A percentile compares a stretch with the other conserved stretches of the same genome.
Conservation (phyloP, 2,329 filamentous ascomycete species). For the Fusarium foetens region DNA sequence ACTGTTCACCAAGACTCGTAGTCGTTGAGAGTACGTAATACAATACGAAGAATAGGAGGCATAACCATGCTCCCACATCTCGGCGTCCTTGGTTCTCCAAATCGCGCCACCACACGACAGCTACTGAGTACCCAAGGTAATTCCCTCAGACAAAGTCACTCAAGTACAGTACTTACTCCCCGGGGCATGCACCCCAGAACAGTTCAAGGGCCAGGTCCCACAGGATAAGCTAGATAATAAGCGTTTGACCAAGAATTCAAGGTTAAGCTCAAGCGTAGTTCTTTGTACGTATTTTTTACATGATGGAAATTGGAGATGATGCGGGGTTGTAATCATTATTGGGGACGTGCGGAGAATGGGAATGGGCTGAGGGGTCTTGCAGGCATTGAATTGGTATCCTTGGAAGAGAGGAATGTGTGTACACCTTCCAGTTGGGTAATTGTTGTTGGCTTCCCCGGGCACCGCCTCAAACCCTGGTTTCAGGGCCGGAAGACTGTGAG, state of each 20-base stretch:
- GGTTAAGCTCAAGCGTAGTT: constrained; percentile 31
- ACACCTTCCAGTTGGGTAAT: constrained; percentile 1
- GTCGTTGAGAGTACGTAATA: not conserved
- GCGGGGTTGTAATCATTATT: constrained; percentile 29
- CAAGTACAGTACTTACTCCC: constrained; percentile 27
- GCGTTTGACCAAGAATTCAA: constrained; percentile 5
- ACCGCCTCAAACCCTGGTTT: constrained; percentile 3
- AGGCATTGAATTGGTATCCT: not conserved
- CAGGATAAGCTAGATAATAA: constrained; percentile 19
- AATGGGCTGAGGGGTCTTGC: not conserved
- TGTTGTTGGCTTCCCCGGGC: not conserved
- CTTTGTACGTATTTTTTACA: constrained; percentile 41
- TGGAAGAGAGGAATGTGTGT: not conserved
- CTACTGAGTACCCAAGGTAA: not conserved
- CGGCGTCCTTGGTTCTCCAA: not conserved
- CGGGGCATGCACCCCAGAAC: constrained; percentile 32
- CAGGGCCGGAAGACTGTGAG: not conserved
- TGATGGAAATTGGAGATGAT: constrained; percentile 41
- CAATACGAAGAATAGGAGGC: not conserved
- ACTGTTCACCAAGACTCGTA: not conserved
- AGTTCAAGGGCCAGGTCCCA: constrained; percentile 2
- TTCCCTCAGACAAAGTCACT: constrained; percentile 20
- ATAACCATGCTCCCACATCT: not conserved
- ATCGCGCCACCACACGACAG: not conserved
- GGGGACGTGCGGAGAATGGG: constrained; percentile 31